Conservation (phyloP, 1,284 basidiomycete species). For the Ceratobasidium sp. region DNA sequence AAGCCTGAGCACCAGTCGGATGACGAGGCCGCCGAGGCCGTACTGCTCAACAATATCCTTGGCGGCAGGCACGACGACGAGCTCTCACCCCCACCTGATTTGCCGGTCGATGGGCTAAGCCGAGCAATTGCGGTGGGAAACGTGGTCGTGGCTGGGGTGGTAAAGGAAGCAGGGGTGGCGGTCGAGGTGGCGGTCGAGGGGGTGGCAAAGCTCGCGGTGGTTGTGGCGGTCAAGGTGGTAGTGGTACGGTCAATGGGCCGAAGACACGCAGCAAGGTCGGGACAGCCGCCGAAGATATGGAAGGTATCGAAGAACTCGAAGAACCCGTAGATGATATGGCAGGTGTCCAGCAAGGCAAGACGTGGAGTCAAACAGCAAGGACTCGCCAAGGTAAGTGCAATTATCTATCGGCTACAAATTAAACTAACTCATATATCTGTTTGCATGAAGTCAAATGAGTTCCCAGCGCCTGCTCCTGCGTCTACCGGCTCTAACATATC, state of each 20-base stretch:
- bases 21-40: background rate
- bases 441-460: too few relatives aligned
- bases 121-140: too few relatives aligned
- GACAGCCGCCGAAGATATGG: background rate
- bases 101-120: too few relatives aligned
- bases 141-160: background rate
- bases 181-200: background rate
- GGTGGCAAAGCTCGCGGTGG: background rate
- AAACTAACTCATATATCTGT: too few relatives aligned
- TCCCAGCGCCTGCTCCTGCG: too few relatives aligned
- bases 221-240: background rate
- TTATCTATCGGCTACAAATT: too few relatives aligned
- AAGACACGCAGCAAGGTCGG: background rate
- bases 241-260: background rate
- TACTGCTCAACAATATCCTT: too few relatives aligned
- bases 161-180: background rate
- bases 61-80: too few relatives aligned
- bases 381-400: too few relatives aligned
- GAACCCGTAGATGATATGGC: background rate
- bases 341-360: background rate
- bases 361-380: background rate
- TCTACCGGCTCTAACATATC: too few relatives aligned
- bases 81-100: too few relatives aligned
- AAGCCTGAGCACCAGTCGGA: background rate
- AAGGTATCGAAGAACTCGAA: too few relatives aligned